Evolutionary conservation across 2,329 filamentous ascomycete species (phyloP), one percentile per base, ranked within the genome.

Genomic region (Alternaria gaisen): DNA sequence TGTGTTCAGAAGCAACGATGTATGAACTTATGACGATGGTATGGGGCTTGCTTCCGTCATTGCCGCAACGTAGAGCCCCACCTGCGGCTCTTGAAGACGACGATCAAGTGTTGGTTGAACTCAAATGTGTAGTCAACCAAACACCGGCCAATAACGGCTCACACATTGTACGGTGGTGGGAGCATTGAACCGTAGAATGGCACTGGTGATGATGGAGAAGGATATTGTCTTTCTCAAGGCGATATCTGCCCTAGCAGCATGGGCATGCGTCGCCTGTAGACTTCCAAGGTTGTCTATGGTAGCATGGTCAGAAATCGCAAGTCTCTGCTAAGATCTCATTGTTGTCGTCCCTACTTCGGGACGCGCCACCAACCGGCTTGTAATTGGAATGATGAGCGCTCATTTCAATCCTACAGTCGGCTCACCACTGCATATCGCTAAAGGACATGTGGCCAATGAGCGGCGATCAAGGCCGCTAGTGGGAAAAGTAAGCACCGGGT

Each of bases 41-140:
- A 59, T 56, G 44, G 57, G 52, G 38, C 52, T 18, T 26, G 20
- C 20, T 50, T 59, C 28, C 51, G 52, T 55, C 56, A 59, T 59
- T 50, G 16, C 43, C 18, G 44, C 16, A 32, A 30, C 36, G 28
- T 22, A 47, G 14, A 48, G 51, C 52, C 52, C 52, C 57, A 59
- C 57, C 36, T 59, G 52, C 57, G 52, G 52, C 57, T 43, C 16
- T 43, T 16, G 26, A 20, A 26, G 48, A 42, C 41, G 16, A n/a
- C 24, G 32, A 36, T 38, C 26, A 36, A 14, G 41, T 53, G 44
- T 53, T 54, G 30, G 30, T 41, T 22, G 41, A 11, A 32, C 32
- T 46, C 26, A n/a, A 28, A 41, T 9, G 32, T 32, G 32, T 44
- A 22, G 18, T 14, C 32, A 28, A 20, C 18, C 32, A 20, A 20